Percentiles rank a stretch among this genome's conserved stretches.
Conservation (phyloP, 1,139 yeast genomes). For the Citeromyces siamensis region DNA sequence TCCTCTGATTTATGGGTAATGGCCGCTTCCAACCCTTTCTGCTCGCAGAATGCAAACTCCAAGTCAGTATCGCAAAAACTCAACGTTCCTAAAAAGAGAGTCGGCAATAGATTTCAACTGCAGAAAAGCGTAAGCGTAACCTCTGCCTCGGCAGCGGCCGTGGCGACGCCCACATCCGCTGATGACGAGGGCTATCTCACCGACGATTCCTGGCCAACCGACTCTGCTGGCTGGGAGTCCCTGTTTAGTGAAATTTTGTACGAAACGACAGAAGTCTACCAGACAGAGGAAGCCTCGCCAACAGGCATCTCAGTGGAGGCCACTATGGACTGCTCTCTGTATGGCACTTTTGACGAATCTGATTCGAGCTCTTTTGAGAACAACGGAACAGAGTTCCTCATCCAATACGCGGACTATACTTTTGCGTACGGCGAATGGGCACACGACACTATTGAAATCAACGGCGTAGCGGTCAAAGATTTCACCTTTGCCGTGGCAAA, state of each 20-base stretch:
- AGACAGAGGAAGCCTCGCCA: neutral
- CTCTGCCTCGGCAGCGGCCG: conserved; percentile 1
- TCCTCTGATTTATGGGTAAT: conserved; percentile 9
- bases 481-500: conserved; percentile 39
- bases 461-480: conserved; percentile 23
- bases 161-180: conserved; percentile 4
- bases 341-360: conserved; percentile 37
- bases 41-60: conserved; percentile 10
- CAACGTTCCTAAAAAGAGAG: conserved; percentile 3
- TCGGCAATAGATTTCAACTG: conserved; percentile 1
- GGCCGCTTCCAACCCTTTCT: conserved; percentile 16
- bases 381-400: conserved; percentile 20
- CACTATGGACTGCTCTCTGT: conserved; percentile 22
- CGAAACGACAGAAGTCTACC: neutral
- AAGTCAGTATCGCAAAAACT: conserved; percentile 7
- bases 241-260: neutral
- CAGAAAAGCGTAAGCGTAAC: neutral
- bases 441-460: conserved; percentile 28
- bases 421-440: conserved; percentile 31
- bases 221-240: neutral
- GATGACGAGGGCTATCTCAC: conserved; percentile 4
- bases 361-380: conserved; percentile 30
- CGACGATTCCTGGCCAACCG: neutral
- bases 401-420: conserved; percentile 3
- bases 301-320: too few species aligned